A percentile compares a stretch with the other conserved stretches of the same genome.
Evolutionary conservation across 352 stramenopile genomes (phyloP).

Genomic region (Globisporangium spiculum): DNA sequence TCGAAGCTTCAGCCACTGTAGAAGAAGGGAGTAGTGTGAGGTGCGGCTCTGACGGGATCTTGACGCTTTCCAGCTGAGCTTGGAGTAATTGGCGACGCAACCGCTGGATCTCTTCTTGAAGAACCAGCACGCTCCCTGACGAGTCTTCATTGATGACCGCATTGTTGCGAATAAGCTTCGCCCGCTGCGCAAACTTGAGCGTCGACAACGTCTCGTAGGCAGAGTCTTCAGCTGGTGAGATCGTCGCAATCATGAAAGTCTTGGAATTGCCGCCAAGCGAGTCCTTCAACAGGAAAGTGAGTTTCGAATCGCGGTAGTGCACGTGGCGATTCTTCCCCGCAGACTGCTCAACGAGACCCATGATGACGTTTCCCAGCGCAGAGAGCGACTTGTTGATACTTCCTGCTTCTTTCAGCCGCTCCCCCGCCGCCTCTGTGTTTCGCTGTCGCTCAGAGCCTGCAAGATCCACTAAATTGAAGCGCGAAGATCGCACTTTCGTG

Average conservation of each 20-base stretch:
- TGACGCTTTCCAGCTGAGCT: conserved; percentile 29
- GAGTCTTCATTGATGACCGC: conserved; percentile 84
- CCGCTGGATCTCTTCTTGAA: conserved; percentile 75
- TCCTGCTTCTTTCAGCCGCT: conserved; percentile 94
- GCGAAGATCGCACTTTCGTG: conserved; percentile 78
- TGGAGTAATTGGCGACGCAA: conserved; percentile 62
- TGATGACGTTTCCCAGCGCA: conserved; percentile 95
- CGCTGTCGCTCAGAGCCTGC: conserved; percentile 96
- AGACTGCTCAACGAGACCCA: conserved; percentile 79
- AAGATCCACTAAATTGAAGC: conserved; percentile 98
- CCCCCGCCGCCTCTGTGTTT: conserved; percentile 93
- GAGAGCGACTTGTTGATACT: conserved; percentile 97
- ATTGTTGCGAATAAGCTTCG: conserved; percentile 86
- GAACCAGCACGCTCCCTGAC: conserved; percentile 46
- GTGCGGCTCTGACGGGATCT: conserved; percentile 18
- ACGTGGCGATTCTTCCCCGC: conserved; percentile 80
- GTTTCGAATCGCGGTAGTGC: conserved; percentile 84
- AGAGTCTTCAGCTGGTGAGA: conserved; percentile 83
- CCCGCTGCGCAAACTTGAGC: conserved; percentile 81
- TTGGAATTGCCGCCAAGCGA: conserved; percentile 85
- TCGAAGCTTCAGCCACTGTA: neutral
- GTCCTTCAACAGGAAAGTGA: conserved; percentile 85
- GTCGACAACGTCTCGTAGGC: conserved; percentile 82
- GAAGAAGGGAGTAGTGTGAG: neutral
- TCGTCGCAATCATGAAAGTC: conserved; percentile 84